Evolutionary conservation across 148 eudicot species (phyloP).

Genomic region (Salicornia ramosissima): DNA sequence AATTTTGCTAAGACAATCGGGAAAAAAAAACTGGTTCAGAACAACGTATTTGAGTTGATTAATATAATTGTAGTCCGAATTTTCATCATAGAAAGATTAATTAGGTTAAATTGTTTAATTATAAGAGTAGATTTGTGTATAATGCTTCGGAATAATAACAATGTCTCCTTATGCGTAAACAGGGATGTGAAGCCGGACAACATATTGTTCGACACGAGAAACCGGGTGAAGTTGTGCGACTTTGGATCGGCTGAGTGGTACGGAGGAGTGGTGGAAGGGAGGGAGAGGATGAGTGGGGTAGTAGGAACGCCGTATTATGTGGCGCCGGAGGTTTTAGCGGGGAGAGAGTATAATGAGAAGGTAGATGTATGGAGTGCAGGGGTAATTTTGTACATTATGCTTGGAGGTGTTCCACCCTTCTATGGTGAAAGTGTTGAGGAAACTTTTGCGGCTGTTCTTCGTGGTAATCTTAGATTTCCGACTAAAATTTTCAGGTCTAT

Average conservation of each 20-base stretch:
- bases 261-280: constrained; percentile 28
- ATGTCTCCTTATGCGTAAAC: no score
- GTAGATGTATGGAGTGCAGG: constrained; percentile 90
- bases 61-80: no score
- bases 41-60: no score
- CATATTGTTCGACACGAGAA: constrained; percentile 50
- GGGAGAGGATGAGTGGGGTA: constrained; percentile 50
- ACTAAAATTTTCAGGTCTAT: constrained; percentile 55
- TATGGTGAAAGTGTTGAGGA: constrained; percentile 62
- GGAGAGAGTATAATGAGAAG: constrained; percentile 73
- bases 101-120: no score
- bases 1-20: no score
- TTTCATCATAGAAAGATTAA: no score
- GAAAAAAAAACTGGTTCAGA: no score
- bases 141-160: no score
- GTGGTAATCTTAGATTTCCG: constrained; percentile 79
- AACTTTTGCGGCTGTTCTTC: constrained; percentile 62
- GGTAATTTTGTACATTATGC: constrained; percentile 74
- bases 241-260: constrained; percentile 87
- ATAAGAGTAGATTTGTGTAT: no score
- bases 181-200: constrained; percentile 84
- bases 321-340: constrained; percentile 81
- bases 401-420: constrained; percentile 78
- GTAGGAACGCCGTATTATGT: constrained; percentile 94
- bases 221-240: constrained; percentile 56